phyloP scores from a whole-genome alignment of 176 grass and related monocot species.

The Oryza glaberrima region DNA sequence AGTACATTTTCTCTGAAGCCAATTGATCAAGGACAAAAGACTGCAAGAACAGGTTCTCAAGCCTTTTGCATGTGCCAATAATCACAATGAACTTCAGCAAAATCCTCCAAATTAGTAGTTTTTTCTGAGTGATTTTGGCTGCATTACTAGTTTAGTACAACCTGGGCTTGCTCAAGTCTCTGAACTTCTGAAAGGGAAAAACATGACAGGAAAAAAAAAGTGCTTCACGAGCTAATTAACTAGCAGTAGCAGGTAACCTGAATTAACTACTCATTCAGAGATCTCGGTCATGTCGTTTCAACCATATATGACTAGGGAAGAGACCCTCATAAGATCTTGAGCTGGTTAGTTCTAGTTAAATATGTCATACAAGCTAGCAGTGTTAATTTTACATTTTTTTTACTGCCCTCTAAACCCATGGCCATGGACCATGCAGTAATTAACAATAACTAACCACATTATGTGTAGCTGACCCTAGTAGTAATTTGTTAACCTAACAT shows the following conservation, averaged over 20 bases:
- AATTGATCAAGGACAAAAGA: neutral
- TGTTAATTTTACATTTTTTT: neutral
- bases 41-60: neutral
- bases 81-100: neutral
- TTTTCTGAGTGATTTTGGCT: neutral
- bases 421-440: conserved; percentile 8
- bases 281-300: conserved; percentile 1
- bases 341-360: neutral
- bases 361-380: neutral
- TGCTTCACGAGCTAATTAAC: neutral
- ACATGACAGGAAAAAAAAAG: neutral
- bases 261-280: neutral
- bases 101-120: neutral
- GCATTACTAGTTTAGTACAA: neutral
- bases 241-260: neutral
- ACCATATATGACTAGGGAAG: neutral
- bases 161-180: neutral
- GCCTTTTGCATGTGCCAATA: neutral
- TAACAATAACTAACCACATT: neutral
- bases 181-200: neutral
- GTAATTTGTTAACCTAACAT: neutral
- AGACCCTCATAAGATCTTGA: conserved; percentile 1
- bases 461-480: neutral
- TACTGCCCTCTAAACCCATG: neutral
- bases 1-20: neutral